Evolutionary conservation across 75 land plant genomes (phyloP).

Genomic region (Selaginella moellendorffii): DNA sequence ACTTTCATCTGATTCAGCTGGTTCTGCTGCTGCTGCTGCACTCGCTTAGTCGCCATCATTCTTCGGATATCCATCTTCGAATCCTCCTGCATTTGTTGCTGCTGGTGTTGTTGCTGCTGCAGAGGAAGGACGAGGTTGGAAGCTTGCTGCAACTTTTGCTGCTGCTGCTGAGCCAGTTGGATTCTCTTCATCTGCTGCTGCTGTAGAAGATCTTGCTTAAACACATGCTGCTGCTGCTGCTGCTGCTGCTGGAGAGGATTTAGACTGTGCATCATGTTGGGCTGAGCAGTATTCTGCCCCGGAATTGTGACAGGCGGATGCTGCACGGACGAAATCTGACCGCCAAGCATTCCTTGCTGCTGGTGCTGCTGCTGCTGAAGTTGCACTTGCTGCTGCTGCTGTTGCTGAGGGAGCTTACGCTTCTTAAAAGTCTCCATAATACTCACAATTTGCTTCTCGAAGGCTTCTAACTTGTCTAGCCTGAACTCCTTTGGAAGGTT

Average conservation of each 20-base stretch:
- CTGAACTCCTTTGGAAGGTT: conserved; percentile 31
- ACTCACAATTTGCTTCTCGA: conserved; percentile 61
- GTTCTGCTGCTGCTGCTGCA: no score
- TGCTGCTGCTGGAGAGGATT: conserved; percentile 18
- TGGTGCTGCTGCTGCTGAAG: neutral
- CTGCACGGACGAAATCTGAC: neutral
- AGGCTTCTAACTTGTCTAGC: conserved; percentile 44
- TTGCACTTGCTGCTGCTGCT: conserved; percentile 36
- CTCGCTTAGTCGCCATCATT: conserved; percentile 17
- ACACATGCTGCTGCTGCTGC: conserved; percentile 25
- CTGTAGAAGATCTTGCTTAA: conserved; percentile 24
- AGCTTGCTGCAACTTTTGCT: neutral
- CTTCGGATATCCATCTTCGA: neutral
- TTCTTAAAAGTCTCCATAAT: conserved; percentile 41
- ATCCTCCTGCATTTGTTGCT: neutral
- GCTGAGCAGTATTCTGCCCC: conserved; percentile 1
- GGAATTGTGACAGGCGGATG: neutral
- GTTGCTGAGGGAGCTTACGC: conserved; percentile 35
- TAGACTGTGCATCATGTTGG: conserved; percentile 19
- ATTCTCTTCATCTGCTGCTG: conserved; percentile 22
- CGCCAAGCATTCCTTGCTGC: neutral
- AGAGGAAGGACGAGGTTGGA: neutral
- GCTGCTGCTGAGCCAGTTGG: conserved; percentile 11
- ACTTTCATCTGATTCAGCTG: conserved; percentile 39
- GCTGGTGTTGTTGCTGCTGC: neutral